Percentiles rank a stretch among this genome's conserved stretches.
These are phyloP conservation scores for Neurospora sp. DNA, from an alignment of 495 filamentous ascomycete species.

Conservation along the genomic window DNA sequence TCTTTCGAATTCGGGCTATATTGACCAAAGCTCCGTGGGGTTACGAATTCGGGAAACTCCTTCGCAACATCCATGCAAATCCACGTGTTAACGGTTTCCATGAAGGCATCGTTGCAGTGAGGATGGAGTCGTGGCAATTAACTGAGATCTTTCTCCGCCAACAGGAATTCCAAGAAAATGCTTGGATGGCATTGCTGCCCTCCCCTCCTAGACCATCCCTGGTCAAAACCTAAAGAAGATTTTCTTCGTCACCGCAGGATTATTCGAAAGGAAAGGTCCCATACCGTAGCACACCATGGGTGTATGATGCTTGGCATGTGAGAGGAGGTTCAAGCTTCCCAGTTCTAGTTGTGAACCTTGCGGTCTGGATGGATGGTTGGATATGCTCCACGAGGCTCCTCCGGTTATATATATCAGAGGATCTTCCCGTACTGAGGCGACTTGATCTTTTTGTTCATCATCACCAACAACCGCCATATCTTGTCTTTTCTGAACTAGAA, in stretches of 20 bases:
- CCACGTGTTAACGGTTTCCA: not conserved
- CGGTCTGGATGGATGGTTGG: not conserved
- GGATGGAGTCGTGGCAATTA: not conserved
- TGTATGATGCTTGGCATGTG: not conserved
- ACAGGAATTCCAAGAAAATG: not conserved
- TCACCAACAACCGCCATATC: not conserved
- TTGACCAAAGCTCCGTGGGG: not conserved
- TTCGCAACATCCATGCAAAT: not conserved
- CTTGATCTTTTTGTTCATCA: not conserved
- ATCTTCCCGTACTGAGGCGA: not conserved
- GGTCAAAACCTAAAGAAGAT: not conserved
- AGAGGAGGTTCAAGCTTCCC: not conserved
- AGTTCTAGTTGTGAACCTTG: not conserved
- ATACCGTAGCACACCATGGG: not conserved
- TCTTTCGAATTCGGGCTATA: not conserved
- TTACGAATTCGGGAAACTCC: not conserved
- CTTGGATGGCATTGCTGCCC: not conserved
- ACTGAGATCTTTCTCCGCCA: not conserved
- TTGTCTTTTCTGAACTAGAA: not conserved
- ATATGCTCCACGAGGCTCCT: not conserved
- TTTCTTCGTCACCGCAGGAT: not conserved
- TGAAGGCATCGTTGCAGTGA: not conserved
- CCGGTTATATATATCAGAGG: not conserved
- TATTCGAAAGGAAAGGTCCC: not conserved
- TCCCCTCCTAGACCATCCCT: not conserved